Conservation (phyloP, 192 early-diverging fungal genomes). For the Phycomyces nitens region DNA sequence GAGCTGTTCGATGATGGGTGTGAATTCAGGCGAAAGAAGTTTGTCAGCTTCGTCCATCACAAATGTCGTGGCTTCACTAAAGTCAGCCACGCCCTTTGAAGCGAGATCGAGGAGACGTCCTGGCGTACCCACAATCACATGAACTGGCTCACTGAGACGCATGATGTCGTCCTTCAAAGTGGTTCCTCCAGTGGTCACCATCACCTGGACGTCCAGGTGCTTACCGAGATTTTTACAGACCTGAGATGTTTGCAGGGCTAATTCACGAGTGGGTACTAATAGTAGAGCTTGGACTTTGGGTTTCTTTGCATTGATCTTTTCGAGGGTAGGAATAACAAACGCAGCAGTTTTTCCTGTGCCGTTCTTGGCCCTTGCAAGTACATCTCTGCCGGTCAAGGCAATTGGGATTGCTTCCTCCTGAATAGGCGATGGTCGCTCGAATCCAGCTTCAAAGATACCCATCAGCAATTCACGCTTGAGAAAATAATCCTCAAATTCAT, state of each 20-base stretch:
- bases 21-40: conserved; percentile 96
- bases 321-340: conserved; percentile 93
- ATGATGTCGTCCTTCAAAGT: conserved; percentile 98
- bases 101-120: conserved; percentile 97
- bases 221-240: conserved; percentile 97
- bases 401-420: conserved; percentile 99
- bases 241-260: conserved; percentile 98
- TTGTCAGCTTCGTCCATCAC: conserved; percentile 99
- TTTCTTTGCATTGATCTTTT: conserved; percentile 87
- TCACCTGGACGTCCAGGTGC: conserved; percentile 93
- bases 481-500: conserved; percentile 99
- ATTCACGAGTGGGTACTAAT: conserved; percentile 93
- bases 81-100: conserved; percentile 89
- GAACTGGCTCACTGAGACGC: conserved; percentile 88
- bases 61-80: conserved; percentile 84
- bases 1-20: conserved; percentile 96
- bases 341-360: conserved; percentile 95
- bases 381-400: conserved; percentile 91
- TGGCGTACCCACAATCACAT: conserved; percentile 96
- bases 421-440: conserved; percentile 96
- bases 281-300: conserved; percentile 89
- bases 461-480: conserved; percentile 94
- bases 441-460: conserved; percentile 99
- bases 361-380: conserved; percentile 96
- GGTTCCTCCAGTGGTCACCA: conserved; percentile 99